A percentile compares a stretch with the other conserved stretches of the same genome.
Conservation (phyloP, 352 stramenopile genomes). For the Achlya hypogyna region DNA sequence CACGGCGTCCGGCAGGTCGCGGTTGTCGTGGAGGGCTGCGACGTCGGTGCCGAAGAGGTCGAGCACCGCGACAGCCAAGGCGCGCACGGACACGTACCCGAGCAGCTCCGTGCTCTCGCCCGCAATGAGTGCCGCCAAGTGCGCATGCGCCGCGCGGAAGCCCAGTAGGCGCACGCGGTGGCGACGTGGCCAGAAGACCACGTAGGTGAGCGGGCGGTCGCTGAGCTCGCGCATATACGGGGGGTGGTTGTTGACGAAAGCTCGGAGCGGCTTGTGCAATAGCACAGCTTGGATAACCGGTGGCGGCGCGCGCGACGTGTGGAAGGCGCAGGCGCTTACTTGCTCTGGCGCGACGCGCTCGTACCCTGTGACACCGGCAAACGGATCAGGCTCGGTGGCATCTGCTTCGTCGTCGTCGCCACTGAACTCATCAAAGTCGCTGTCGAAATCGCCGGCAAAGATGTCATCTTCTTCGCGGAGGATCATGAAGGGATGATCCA, state of each 20-base stretch:
- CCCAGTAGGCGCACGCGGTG: neutral
- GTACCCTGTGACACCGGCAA: neutral
- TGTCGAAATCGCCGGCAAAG: too few relatives aligned
- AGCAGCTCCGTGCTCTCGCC: neutral
- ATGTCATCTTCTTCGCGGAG: neutral
- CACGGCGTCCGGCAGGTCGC: neutral
- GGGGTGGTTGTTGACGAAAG: neutral
- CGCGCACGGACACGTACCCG: neutral
- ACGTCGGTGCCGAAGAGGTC: neutral
- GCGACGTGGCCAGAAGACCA: neutral
- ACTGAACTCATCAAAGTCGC: too few relatives aligned
- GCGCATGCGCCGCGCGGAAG: neutral
- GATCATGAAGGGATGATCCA: too few relatives aligned
- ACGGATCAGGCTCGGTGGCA: too few relatives aligned
- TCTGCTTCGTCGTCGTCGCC: too few relatives aligned
- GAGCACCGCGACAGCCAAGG: neutral
- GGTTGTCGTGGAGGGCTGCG: neutral
- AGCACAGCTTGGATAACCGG: neutral
- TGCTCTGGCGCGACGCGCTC: neutral
- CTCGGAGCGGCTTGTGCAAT: neutral
- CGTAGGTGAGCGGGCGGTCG: neutral
- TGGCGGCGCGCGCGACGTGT: neutral
- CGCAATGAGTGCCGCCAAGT: neutral
- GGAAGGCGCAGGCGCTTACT: neutral
- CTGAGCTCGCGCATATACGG: neutral